Conservation (phyloP, 2,329 filamentous ascomycete species). For the Penicillium nordicum region DNA sequence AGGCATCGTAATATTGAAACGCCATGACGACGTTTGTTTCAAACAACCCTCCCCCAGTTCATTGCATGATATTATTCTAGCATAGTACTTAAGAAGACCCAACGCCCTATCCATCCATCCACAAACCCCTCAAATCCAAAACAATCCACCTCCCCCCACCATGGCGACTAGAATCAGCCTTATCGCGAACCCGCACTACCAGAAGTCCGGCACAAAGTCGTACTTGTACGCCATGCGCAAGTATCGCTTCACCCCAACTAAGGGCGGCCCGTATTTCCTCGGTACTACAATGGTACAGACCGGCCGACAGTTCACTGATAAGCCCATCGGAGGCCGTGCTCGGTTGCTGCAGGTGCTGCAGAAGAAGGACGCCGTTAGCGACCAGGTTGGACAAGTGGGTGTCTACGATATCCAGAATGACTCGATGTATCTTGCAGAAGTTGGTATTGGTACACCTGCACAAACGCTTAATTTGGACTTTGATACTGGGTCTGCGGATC, state of each 20-base stretch:
- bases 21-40: background rate
- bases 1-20: background rate
- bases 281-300: slow-evolving; percentile 49
- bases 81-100: background rate
- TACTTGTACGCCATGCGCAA: slow-evolving; percentile 61
- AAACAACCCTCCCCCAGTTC: background rate
- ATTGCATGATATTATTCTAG: background rate
- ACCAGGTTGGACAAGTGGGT: slow-evolving; percentile 50
- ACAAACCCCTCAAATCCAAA: slow-evolving; percentile 14
- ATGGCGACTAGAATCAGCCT: slow-evolving; percentile 49
- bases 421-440: slow-evolving; percentile 60
- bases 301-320: slow-evolving; percentile 46
- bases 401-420: slow-evolving; percentile 67
- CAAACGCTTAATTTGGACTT: slow-evolving; percentile 64
- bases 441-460: slow-evolving; percentile 62
- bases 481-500: slow-evolving; percentile 67
- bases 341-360: slow-evolving; percentile 51
- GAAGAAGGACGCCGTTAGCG: slow-evolving; percentile 38
- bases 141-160: slow-evolving; percentile 12
- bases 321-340: slow-evolving; percentile 49
- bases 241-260: slow-evolving; percentile 61
- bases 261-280: slow-evolving; percentile 59
- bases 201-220: slow-evolving; percentile 58
- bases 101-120: background rate
- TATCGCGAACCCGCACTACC: slow-evolving; percentile 58